Percentiles rank a stretch among this genome's conserved stretches.
Evolutionary conservation across 2,329 filamentous ascomycete genomes (phyloP).

Genomic region (Metarhizium sp.): DNA sequence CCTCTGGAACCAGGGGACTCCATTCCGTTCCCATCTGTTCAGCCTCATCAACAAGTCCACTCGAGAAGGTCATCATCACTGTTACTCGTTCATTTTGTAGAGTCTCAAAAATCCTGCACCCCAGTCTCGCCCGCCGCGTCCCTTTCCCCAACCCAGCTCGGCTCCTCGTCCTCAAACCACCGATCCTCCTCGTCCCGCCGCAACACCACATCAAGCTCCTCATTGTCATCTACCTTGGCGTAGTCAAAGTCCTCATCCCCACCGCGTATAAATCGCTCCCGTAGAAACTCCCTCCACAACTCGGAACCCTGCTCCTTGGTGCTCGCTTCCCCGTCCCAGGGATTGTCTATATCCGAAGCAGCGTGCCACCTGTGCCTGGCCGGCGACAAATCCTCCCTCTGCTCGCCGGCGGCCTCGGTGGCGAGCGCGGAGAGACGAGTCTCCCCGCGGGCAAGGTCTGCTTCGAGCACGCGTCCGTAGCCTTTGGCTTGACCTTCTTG

Average conservation of each 20-base stretch:
- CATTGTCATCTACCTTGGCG: conserved; percentile 55
- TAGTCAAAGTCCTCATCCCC: conserved; percentile 77
- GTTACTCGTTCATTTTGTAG: background rate
- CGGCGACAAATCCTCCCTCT: background rate
- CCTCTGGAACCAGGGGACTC: background rate
- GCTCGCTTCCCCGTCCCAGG: conserved; percentile 19
- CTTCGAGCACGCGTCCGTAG: conserved; percentile 69
- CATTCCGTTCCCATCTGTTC: background rate
- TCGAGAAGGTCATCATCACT: background rate
- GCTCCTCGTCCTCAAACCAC: conserved; percentile 75
- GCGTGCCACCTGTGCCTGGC: background rate
- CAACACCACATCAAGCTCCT: conserved; percentile 57
- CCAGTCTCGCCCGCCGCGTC: conserved; percentile 55
- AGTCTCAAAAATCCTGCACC: conserved; percentile 56
- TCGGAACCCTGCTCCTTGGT: conserved; percentile 55
- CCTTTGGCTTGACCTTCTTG: conserved; percentile 64
- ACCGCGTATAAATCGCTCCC: conserved; percentile 64
- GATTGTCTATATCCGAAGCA: conserved; percentile 1
- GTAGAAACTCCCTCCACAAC: conserved; percentile 65
- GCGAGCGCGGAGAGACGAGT: conserved; percentile 55
- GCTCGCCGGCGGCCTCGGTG: conserved; percentile 7
- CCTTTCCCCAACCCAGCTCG: conserved; percentile 44
- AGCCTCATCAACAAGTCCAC: background rate
- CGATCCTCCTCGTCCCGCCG: conserved; percentile 58
- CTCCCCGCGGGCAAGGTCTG: conserved; percentile 68